These are phyloP conservation scores for Apiospora sp. DNA, from an alignment of 2,329 filamentous ascomycete genomes.

Conservation along the genomic window DNA sequence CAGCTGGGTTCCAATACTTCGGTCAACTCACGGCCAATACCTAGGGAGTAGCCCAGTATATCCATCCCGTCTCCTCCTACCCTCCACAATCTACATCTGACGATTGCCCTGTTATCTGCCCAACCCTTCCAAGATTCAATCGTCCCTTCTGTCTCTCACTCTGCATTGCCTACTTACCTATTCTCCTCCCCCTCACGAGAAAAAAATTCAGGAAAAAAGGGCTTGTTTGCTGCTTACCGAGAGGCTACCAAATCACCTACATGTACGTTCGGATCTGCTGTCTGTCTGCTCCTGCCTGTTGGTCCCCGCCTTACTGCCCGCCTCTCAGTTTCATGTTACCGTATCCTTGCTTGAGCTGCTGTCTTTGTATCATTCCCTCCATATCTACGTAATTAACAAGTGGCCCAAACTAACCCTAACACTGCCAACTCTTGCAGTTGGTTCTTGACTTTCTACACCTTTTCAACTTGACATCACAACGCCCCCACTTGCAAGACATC, in stretches of 20 bases:
- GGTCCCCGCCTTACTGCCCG: background rate
- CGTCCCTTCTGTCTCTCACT: background rate
- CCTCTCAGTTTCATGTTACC: conserved; percentile 16
- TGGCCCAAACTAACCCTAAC: conserved; percentile 21
- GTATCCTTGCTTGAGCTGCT: conserved; percentile 20
- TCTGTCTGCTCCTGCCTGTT: background rate
- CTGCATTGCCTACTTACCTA: background rate
- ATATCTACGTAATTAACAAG: conserved; percentile 21
- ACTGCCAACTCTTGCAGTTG: conserved; percentile 11
- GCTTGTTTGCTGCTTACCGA: background rate
- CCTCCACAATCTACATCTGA: conserved; percentile 20
- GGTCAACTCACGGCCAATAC: conserved; percentile 16
- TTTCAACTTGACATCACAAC: conserved; percentile 16
- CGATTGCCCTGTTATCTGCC: conserved; percentile 20
- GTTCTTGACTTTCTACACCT: conserved; percentile 19
- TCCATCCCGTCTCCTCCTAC: background rate
- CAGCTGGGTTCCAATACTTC: conserved; percentile 17
- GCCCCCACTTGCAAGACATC: conserved; percentile 16
- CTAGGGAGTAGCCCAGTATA: conserved; percentile 2
- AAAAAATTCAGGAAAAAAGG: background rate
- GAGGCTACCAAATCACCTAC: background rate
- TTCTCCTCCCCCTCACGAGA: background rate
- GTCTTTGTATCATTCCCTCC: conserved; percentile 8
- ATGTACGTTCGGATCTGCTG: background rate
- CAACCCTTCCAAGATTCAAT: conserved; percentile 18